Base-by-base conservation (phyloP, 345 rosid species). In the Eucalyptus cloeziana region DNA sequence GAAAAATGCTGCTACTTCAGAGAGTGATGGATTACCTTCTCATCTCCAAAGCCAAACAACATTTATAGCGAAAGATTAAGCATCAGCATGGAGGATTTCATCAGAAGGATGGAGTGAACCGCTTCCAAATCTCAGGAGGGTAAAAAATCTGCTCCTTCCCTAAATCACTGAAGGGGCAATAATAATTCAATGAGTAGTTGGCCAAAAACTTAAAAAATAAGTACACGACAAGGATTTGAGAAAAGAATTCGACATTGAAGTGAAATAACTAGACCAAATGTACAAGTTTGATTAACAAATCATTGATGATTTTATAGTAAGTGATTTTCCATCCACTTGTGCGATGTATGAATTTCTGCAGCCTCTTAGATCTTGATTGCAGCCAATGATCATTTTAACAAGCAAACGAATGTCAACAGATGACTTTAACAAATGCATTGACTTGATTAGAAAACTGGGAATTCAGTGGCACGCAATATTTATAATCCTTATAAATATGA, bases 1-100 rank as follows among this genome's bases (percentile, higher is more conserved):
- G 71, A n/a, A 86, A 24, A 69, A 49, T 17, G 44, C 21, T 49
- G 45, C 44, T 30, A 25, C 7, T 21, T 33, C 51, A 27, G 45
- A 81, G 83, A 43, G 51, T 31, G 19, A 44, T 88, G 25, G 86
- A 62, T 88, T 92, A 95, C 97, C 97, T 94, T 91, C 90, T 94
- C 97, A 96, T 96, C 94, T 93, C 96, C 93, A 92, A 90, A 91
- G 89, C 94, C 88, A 88, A 90, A 89, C 91, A 37, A 87, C 93
- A 94, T 95, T 92, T 91, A 94, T 86, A 6, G 91, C 87, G 89
- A 85, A 54, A 62, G 67, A 67, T 89, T 14, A 88, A 92, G 81
- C 96, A 93, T 93, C 85, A 89, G 92, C 87, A 33, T 47, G 49
- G 62, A 86, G 62, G 64, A 50, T n/a, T 10, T 6, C n/a, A 13